Evolutionary conservation across 2,329 filamentous ascomycete species (phyloP).

Genomic region (Stagonosporopsis vannaccii): DNA sequence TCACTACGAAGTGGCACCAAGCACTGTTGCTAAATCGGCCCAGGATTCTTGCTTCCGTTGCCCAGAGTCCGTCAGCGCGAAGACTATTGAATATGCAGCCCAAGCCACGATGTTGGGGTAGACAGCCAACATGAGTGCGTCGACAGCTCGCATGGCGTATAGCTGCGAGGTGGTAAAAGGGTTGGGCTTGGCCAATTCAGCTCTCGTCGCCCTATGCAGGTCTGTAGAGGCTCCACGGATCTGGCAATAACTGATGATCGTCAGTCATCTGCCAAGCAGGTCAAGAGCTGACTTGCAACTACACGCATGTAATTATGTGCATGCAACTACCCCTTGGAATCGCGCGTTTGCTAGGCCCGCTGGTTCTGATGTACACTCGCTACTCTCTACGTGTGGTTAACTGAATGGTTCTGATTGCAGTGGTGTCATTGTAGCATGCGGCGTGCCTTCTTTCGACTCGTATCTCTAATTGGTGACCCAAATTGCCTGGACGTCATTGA

Average conservation of each 20-base stretch:
- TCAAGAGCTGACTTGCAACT: background rate
- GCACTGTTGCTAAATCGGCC: background rate
- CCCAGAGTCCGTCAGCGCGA: background rate
- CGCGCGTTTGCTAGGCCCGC: background rate
- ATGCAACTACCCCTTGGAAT: too few relatives aligned
- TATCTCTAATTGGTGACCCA: background rate
- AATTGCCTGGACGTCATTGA: background rate
- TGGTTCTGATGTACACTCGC: background rate
- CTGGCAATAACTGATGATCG: background rate
- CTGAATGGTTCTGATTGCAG: background rate
- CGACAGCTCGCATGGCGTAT: background rate
- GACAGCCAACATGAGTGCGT: background rate
- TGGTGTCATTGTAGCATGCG: too few relatives aligned
- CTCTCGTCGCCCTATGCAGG: background rate
- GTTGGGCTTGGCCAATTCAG: background rate
- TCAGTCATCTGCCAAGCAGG: background rate
- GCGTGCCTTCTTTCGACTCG: too few relatives aligned
- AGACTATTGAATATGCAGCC: constrained; percentile 15
- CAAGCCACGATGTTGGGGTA: background rate
- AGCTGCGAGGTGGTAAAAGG: background rate
- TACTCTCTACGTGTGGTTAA: background rate
- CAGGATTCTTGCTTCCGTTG: background rate
- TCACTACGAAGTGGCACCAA: background rate
- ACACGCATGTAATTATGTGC: too few relatives aligned
- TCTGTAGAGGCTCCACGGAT: background rate